Percentiles rank a stretch among this genome's conserved stretches.
These are phyloP conservation scores for Bruguiera hainesii DNA, from an alignment of 441 rosid genomes.

Conservation along the genomic window DNA sequence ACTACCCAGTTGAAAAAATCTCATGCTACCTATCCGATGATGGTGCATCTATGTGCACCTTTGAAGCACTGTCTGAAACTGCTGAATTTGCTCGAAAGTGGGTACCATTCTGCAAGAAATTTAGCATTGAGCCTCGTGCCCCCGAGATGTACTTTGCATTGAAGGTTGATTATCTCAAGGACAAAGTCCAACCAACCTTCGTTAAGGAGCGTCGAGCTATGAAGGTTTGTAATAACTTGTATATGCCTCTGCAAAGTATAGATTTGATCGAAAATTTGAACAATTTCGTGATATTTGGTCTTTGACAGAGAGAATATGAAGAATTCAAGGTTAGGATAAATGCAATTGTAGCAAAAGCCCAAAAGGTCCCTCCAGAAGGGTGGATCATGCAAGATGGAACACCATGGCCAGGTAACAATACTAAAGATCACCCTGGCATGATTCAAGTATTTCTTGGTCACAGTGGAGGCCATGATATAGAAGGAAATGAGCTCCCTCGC, in stretches of 20 bases:
- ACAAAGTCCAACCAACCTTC: slow-evolving; percentile 90
- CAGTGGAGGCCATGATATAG: slow-evolving; percentile 74
- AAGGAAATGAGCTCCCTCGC: slow-evolving; percentile 85
- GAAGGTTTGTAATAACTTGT: slow-evolving; percentile 52
- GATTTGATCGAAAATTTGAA: too few relatives aligned
- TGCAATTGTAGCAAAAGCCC: slow-evolving; percentile 78
- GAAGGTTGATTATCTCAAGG: slow-evolving; percentile 87
- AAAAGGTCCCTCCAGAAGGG: slow-evolving; percentile 75
- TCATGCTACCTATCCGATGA: slow-evolving; percentile 94
- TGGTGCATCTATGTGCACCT: slow-evolving; percentile 92
- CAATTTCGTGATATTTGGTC: not conserved
- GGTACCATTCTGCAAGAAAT: slow-evolving; percentile 66
- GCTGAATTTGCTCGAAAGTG: slow-evolving; percentile 56
- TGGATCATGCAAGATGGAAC: slow-evolving; percentile 99
- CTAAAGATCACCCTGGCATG: slow-evolving; percentile 95
- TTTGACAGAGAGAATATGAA: slow-evolving; percentile 81
- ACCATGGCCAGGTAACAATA: slow-evolving; percentile 98
- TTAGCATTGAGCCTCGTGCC: slow-evolving; percentile 50
- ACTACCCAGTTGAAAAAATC: slow-evolving; percentile 85
- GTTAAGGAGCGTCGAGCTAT: slow-evolving; percentile 93
- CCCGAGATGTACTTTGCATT: slow-evolving; percentile 74
- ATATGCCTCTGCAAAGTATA: too few relatives aligned
- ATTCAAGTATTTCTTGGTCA: slow-evolving; percentile 91
- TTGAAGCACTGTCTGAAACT: slow-evolving; percentile 76
- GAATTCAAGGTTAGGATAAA: slow-evolving; percentile 91